Evolutionary conservation across 345 rosid species (phyloP).

Genomic region (Lenwebbia sp.): DNA sequence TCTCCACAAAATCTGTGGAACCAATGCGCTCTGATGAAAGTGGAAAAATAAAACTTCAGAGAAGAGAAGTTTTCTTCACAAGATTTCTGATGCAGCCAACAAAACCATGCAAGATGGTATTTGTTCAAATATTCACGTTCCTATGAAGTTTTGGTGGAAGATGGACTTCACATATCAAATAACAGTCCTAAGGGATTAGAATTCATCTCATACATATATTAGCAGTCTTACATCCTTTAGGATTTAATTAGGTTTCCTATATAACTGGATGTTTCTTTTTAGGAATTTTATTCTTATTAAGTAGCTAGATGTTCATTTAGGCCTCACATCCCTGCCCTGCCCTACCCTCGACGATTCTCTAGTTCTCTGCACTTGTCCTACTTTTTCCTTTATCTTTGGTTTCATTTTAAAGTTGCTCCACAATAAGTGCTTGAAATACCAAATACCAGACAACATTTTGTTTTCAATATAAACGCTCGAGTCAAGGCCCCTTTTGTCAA

Average conservation of each 20-base stretch:
- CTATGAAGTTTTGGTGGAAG: background rate
- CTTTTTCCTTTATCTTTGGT: background rate
- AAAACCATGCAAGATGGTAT: background rate
- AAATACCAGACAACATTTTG: background rate
- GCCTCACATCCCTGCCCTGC: background rate
- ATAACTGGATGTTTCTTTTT: background rate
- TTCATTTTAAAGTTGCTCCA: background rate
- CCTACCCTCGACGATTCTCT: background rate
- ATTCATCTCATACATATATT: background rate
- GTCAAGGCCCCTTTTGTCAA: background rate
- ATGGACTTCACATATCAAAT: background rate
- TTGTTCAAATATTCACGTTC: background rate
- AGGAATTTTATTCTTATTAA: background rate
- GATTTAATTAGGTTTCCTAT: background rate
- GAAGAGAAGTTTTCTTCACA: background rate
- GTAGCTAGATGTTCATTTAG: background rate
- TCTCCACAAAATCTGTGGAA: constrained; percentile 79
- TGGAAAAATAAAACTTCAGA: background rate
- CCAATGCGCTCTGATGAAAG: constrained; percentile 36
- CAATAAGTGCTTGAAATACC: background rate
- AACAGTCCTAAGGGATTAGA: background rate
- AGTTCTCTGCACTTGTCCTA: background rate
- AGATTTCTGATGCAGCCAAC: background rate
- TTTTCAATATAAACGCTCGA: background rate
- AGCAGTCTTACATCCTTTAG: background rate